These are phyloP conservation scores for Solanum rostratum DNA, from an alignment of 257 asterid genomes.

Conservation along the genomic window DNA sequence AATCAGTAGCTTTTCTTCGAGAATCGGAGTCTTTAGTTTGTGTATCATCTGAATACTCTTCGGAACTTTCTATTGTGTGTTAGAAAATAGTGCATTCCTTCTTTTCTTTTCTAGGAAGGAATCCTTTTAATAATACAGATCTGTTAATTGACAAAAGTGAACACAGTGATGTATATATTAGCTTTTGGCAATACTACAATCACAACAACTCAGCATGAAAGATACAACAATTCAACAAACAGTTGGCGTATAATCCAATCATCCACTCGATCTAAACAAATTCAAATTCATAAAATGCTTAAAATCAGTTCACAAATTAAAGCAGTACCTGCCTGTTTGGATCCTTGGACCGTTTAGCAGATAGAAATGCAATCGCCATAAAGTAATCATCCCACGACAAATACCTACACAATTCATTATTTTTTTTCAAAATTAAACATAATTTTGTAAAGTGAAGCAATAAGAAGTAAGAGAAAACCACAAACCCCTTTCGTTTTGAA, in stretches of 20 bases:
- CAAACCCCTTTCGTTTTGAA: conserved; percentile 65
- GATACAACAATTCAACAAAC: background rate
- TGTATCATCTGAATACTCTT: background rate
- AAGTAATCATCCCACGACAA: conserved; percentile 92
- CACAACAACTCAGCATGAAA: background rate
- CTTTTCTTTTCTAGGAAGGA: background rate
- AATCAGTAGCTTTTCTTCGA: background rate
- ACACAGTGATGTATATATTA: background rate
- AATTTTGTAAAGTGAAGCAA: too few species aligned
- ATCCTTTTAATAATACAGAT: background rate
- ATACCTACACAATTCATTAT: conserved; percentile 31
- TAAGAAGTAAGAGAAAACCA: background rate
- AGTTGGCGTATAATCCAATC: background rate
- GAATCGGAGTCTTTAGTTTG: background rate
- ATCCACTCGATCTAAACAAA: background rate
- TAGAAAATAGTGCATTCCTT: background rate
- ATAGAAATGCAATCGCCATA: conserved; percentile 89
- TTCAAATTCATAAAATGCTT: background rate
- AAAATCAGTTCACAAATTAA: background rate
- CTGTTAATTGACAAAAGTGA: background rate
- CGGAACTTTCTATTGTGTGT: background rate
- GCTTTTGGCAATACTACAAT: background rate
- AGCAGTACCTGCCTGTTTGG: conserved; percentile 79
- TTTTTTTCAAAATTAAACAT: background rate
- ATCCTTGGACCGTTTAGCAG: conserved; percentile 92